These are phyloP conservation scores for Polytrichum formosum DNA, from an alignment of 225 moss, liverwort and hornwort genomes.

Conservation along the genomic window DNA sequence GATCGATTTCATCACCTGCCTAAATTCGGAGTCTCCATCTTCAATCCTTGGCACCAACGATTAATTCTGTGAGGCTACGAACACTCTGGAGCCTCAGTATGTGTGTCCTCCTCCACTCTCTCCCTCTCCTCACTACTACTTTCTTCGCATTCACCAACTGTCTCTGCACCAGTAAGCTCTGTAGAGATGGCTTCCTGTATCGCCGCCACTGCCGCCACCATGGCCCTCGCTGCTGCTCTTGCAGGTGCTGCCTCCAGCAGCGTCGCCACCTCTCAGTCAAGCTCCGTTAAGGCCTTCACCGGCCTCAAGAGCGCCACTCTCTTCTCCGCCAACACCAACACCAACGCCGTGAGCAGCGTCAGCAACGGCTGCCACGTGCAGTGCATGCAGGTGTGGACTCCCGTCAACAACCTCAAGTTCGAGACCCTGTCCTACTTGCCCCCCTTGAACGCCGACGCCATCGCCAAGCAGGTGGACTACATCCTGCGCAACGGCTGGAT, in stretches of 20 bases:
- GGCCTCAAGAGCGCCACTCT: slow-evolving; percentile 20
- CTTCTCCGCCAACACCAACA: slow-evolving; percentile 10
- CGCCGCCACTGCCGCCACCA: background rate
- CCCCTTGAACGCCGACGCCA: background rate
- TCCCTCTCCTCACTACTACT: too few relatives aligned
- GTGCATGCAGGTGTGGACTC: slow-evolving; percentile 30
- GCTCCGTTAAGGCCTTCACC: slow-evolving; percentile 19
- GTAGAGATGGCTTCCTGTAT: background rate
- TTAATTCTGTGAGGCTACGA: too few relatives aligned
- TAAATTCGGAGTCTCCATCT: too few relatives aligned
- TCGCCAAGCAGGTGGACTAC: slow-evolving; percentile 17
- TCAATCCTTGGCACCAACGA: too few relatives aligned
- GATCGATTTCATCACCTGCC: too few relatives aligned
- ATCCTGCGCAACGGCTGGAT: slow-evolving; percentile 6
- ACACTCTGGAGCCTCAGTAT: too few relatives aligned
- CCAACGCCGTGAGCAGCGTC: slow-evolving; percentile 1
- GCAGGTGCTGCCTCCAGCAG: background rate
- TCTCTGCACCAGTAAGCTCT: too few relatives aligned
- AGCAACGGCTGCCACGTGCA: slow-evolving; percentile 16
- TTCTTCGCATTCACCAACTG: too few relatives aligned
- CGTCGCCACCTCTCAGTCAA: slow-evolving; percentile 1
- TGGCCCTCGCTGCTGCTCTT: too few relatives aligned
- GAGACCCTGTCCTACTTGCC: slow-evolving; percentile 28
- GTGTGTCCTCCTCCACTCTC: too few relatives aligned
- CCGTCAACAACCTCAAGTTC: slow-evolving; percentile 8